Base-by-base conservation (phyloP, 2,329 filamentous ascomycete species). In the Alternaria gaisen region DNA sequence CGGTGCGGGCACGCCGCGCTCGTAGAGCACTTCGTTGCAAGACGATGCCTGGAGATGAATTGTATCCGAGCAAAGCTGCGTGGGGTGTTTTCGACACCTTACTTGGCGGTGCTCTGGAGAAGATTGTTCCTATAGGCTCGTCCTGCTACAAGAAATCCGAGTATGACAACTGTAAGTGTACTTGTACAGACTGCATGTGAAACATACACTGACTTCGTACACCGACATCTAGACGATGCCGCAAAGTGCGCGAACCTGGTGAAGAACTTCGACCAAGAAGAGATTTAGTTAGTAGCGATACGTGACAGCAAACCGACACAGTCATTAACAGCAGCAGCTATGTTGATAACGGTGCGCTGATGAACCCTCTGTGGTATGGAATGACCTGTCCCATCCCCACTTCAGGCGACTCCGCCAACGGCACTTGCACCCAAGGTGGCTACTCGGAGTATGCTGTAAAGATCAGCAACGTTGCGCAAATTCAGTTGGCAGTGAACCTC, bases 401-500 rank as follows among this genome's bases (percentile, higher is more conserved):
- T 12, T 61, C 64, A 28, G 68, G 65, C 1, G 47, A 66, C 32
- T 56, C 26, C 50, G 68, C 66, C 40, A 65, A 61, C 24, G 68
- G 68, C 16, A 73, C 66, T 12, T 77, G 74, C 41, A 74, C 74
- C 0, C 72, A 71, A 26, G 74, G 75, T 36, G 74, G 72, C 5
- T 74, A 69, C 50, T 61, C 75, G 2, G 62, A 65, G 14, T 75
- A 73, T 46, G 68, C 70, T 10, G 66, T 77, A 8, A 73, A 74
- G 16, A 65, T 72, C 24, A 52, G 53, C 16, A 76, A 67, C 5
- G 72, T 77, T 16, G 72, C 73, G 1, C 74, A 77, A 22, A 71
- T 77, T 7, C 75, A 77, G 24, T 58, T 76, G 10, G 70, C 73
- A 4, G 67, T 77, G 12, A 77, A 77, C 43, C 68, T 78, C 16